These are phyloP conservation scores for Lichina pygmaea DNA, from an alignment of 495 filamentous ascomycete species.

Conservation along the genomic window DNA sequence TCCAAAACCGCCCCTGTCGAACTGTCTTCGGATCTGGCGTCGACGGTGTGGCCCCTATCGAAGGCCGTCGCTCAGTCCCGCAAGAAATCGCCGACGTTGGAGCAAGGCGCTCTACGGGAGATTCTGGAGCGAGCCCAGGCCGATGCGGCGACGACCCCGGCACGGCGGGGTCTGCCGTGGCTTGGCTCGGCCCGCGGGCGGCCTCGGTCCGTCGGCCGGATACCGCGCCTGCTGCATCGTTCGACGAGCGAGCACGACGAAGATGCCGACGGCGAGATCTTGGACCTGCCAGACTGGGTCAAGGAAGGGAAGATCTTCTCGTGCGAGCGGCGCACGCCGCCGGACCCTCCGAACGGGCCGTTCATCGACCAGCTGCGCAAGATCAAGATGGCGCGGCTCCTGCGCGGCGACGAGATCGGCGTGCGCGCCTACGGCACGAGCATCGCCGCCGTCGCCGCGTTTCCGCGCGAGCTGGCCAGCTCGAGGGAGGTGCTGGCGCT, in stretches of 20 bases:
- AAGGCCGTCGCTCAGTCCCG: neutral
- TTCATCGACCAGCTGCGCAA: constrained; percentile 57
- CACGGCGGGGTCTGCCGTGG: neutral
- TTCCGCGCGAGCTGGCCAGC: constrained; percentile 33
- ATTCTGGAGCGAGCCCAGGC: constrained; percentile 27
- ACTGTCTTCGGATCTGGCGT: neutral
- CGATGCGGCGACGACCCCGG: constrained; percentile 9
- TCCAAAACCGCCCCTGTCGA: neutral
- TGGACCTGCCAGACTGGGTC: constrained; percentile 43
- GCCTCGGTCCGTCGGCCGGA: neutral
- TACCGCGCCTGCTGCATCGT: constrained; percentile 22
- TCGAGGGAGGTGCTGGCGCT: constrained; percentile 36
- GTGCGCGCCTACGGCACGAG: constrained; percentile 69
- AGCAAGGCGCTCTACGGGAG: constrained; percentile 1
- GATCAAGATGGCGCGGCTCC: constrained; percentile 39
- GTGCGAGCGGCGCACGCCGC: constrained; percentile 53
- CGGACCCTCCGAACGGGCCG: constrained; percentile 37
- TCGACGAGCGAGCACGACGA: constrained; percentile 52
- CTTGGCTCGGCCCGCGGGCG: neutral
- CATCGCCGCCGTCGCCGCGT: constrained; percentile 63
- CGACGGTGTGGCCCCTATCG: neutral
- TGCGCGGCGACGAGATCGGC: constrained; percentile 51
- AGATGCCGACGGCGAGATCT: constrained; percentile 15
- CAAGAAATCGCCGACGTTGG: neutral
- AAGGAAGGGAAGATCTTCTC: constrained; percentile 37